Evolutionary conservation across 2,329 filamentous ascomycete species (phyloP).

Genomic region (Pleurostoma richardsiae): DNA sequence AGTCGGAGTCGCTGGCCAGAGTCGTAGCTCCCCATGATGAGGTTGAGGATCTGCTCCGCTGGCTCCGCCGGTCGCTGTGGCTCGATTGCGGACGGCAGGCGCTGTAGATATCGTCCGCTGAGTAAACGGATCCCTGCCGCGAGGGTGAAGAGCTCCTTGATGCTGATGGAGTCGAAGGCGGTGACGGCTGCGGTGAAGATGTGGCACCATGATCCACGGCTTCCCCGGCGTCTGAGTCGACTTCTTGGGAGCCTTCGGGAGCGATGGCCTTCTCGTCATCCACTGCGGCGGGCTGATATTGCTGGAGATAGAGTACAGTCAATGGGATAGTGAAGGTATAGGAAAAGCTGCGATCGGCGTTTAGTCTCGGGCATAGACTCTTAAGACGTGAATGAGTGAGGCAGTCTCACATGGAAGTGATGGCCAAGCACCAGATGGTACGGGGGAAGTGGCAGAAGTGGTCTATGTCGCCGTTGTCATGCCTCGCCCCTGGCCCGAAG

Average conservation of each 20-base stretch:
- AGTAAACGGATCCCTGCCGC: conserved; percentile 2
- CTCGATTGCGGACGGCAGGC: background rate
- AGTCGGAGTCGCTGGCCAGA: conserved; percentile 5
- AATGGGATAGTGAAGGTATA: conserved; percentile 10
- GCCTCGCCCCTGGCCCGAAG: conserved; percentile 3
- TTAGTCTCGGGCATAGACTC: background rate
- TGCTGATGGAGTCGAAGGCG: too few species aligned
- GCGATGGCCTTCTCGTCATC: conserved; percentile 2
- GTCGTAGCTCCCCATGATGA: conserved; percentile 4
- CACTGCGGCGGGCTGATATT: background rate
- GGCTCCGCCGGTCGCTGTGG: background rate
- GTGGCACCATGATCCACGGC: too few species aligned
- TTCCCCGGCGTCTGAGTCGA: too few species aligned
- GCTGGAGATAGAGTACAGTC: conserved; percentile 7
- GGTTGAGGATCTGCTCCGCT: background rate
- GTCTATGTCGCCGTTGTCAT: conserved; percentile 9
- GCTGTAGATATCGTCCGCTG: background rate
- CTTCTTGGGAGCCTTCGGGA: background rate
- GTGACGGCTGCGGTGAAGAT: too few species aligned
- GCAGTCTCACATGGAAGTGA: conserved; percentile 11
- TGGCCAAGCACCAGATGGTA: conserved; percentile 11
- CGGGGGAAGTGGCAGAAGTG: conserved; percentile 8
- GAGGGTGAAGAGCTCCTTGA: conserved; percentile 1
- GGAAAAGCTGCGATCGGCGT: conserved; percentile 5
- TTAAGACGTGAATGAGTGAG: background rate